phyloP scores from a whole-genome alignment of 495 filamentous ascomycete species.

The Annulohypoxylon maeteangense region DNA sequence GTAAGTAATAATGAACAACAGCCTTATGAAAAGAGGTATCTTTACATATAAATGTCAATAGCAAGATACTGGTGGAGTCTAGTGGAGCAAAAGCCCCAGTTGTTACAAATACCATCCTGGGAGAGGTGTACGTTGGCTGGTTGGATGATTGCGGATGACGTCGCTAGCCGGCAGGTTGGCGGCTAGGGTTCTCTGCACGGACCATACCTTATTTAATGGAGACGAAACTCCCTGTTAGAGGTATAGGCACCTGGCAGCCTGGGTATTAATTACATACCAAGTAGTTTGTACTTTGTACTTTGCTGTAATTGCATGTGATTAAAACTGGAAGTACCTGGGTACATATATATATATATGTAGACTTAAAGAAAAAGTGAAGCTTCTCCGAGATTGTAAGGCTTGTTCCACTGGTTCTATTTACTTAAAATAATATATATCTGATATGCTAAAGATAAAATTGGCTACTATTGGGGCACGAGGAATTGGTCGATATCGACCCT shows the following conservation, averaged over 20 bases:
- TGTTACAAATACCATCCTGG: no score
- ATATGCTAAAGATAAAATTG: slow-evolving; percentile 3
- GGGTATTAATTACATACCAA: no score
- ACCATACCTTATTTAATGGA: slow-evolving; percentile 33
- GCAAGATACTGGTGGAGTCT: no score
- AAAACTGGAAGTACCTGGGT: neutral
- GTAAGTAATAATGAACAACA: no score
- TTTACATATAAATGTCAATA: no score
- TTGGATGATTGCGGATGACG: slow-evolving; percentile 35
- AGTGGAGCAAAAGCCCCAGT: no score
- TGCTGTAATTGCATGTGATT: neutral
- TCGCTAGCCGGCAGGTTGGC: slow-evolving; percentile 10
- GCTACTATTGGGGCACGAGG: slow-evolving; percentile 43
- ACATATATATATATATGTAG: no score
- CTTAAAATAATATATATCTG: slow-evolving; percentile 26
- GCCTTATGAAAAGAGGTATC: no score
- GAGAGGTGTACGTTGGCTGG: no score
- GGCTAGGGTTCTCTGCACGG: slow-evolving; percentile 19
- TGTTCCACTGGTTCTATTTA: slow-evolving; percentile 4
- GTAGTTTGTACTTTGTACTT: neutral
- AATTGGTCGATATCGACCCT: slow-evolving; percentile 79
- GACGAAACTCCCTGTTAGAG: neutral
- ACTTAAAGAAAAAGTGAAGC: neutral
- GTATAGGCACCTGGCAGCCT: no score
- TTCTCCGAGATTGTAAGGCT: neutral